Percentiles rank a stretch among this genome's conserved stretches.
These are phyloP conservation scores for Chiua virens DNA, from an alignment of 768 basidiomycete species.

Conservation along the genomic window DNA sequence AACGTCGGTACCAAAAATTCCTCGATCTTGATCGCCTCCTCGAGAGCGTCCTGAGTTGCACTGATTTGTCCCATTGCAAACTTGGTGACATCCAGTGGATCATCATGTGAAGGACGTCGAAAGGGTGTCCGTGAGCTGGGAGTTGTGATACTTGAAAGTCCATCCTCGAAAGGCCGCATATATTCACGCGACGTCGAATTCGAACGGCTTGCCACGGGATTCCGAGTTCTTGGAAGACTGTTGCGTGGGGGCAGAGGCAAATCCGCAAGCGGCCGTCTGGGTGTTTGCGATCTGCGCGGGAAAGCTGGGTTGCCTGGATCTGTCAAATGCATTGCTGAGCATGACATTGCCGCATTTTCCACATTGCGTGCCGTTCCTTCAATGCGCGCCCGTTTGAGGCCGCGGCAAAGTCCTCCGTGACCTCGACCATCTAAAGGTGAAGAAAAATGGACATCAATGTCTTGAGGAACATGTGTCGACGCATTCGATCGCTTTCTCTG, in stretches of 20 bases:
- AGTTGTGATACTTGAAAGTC: not conserved
- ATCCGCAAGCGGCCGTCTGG: slow-evolving; percentile 21
- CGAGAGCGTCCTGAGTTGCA: not conserved
- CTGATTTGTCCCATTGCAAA: not conserved
- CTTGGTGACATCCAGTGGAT: not conserved
- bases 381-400: slow-evolving; percentile 15
- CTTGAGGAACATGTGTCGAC: not conserved
- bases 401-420: not conserved
- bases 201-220: not conserved
- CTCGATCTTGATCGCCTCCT: slow-evolving; percentile 19
- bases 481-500: slow-evolving; percentile 3
- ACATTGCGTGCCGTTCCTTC: slow-evolving; percentile 8
- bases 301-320: not conserved
- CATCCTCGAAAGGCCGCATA: slow-evolving; percentile 7
- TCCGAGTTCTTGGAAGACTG: not conserved
- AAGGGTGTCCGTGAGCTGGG: not conserved
- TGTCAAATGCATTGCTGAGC: not conserved
- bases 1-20: too few species aligned
- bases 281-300: slow-evolving; percentile 13
- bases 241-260: slow-evolving; percentile 3
- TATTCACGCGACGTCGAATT: slow-evolving; percentile 3
- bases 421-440: slow-evolving; percentile 12
- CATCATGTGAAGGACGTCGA: not conserved
- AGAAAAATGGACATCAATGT: not conserved
- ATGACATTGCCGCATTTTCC: not conserved